Percentiles rank a stretch among this genome's conserved stretches.
These are phyloP conservation scores for Cladobotryum mycophilum DNA, from an alignment of 2,329 filamentous ascomycete genomes.

Conservation along the genomic window DNA sequence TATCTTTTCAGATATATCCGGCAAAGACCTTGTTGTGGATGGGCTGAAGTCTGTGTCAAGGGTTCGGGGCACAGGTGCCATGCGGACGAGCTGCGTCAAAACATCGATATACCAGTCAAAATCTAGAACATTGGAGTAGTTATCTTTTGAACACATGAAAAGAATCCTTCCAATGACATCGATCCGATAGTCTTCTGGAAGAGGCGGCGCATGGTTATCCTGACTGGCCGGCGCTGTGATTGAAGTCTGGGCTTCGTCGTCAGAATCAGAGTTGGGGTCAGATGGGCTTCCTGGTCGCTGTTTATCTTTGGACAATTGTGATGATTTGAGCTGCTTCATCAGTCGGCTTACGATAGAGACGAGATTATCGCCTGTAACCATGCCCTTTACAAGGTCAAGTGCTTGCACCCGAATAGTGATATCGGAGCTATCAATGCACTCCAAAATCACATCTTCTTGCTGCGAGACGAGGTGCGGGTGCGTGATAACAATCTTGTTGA, in stretches of 20 bases:
- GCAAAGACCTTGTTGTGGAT: conserved; percentile 16
- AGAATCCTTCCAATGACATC: conserved; percentile 79
- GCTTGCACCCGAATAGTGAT: conserved; percentile 94
- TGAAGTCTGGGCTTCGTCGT: conserved; percentile 43
- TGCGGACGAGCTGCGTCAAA: conserved; percentile 74
- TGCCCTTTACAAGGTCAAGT: conserved; percentile 83
- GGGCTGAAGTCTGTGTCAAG: conserved; percentile 32
- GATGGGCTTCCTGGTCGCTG: conserved; percentile 38
- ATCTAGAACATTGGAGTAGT: conserved; percentile 77
- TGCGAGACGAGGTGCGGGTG: conserved; percentile 83
- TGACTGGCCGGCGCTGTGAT: conserved; percentile 29
- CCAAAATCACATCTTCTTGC: conserved; percentile 93
- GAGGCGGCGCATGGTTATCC: conserved; percentile 44
- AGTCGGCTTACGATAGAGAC: conserved; percentile 78
- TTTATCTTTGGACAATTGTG: conserved; percentile 46
- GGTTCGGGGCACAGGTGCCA: conserved; percentile 49
- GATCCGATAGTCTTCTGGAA: conserved; percentile 80
- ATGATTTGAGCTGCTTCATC: conserved; percentile 75
- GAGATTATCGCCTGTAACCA: conserved; percentile 86
- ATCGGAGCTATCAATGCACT: conserved; percentile 92
- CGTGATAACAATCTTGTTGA: conserved; percentile 87
- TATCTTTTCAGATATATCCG: conserved; percentile 61
- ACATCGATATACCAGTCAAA: conserved; percentile 98
- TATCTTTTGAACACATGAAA: conserved; percentile 83
- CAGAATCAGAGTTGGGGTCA: conserved; percentile 39